Base-by-base conservation (phyloP, 2,329 filamentous ascomycete species). In the Cladophialophora chaetospira region DNA sequence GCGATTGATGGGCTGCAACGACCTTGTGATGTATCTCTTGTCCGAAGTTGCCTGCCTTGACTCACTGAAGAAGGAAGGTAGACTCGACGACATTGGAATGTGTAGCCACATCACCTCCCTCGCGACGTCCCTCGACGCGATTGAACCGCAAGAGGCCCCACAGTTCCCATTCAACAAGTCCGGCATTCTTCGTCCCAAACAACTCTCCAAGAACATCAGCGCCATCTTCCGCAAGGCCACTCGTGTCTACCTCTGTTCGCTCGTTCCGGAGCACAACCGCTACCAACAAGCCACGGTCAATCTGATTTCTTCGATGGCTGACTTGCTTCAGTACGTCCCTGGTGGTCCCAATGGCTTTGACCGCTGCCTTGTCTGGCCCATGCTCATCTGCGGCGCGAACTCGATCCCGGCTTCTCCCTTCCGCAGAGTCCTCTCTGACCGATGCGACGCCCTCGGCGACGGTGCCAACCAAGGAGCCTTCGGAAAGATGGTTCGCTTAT, bases 1-100 rank as follows among this genome's bases (percentile, higher is more conserved):
- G 51, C 91, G 96, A 77, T 82, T 97, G 49, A 97, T 97, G 92
- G 94, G 94, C 65, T 97, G 94, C 73, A 93, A 97, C 63, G 94
- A 99, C 75, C 86, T 87, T 19, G 88, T 97, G 74, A 97, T 99
- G 91, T 97, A 96, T 73, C 81, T 97, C 67, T 96, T 99, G 71
- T 96, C 91, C 1, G 94, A 99, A 76, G 96, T 97, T 67, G 90
- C 93, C 53, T 97, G 94, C 73, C 85, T 99, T 51, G 94, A 97
- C 72, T 88, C 89, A 3, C 83, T 97, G 63, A 95, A 94, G 79
- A 77, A 80, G 35, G 85, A 88, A 58, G 89, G 88, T 66, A 91
- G 94, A 77, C 66, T 80, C 66, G 89, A 96, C 65, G 87, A 94
- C 68, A 86, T 94, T 63, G 84, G 86, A 48, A 84, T 97, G 42